phyloP scores from a whole-genome alignment of 2,329 filamentous ascomycete species.

The Calonectria multiphialidica region DNA sequence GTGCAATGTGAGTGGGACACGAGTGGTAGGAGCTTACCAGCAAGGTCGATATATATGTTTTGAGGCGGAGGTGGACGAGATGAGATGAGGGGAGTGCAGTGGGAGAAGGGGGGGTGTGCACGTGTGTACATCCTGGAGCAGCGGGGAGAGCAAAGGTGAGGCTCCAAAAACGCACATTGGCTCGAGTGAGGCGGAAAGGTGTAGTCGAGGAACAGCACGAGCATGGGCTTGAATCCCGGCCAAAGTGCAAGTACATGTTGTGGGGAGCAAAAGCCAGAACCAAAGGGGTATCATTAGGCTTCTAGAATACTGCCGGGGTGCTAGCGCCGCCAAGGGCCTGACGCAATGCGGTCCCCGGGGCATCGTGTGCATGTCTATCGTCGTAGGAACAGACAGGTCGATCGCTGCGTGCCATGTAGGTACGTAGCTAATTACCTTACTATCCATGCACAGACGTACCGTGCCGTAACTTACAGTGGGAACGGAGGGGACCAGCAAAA shows the following conservation, averaged over 20 bases:
- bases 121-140: not conserved
- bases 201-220: constrained; percentile 31
- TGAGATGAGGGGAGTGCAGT: not conserved
- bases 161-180: constrained; percentile 44
- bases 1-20: constrained; percentile 20
- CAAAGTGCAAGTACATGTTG: constrained; percentile 16
- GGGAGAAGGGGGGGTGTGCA: not conserved
- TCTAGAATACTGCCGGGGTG: constrained; percentile 37
- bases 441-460: constrained; percentile 2
- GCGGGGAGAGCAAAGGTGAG: constrained; percentile 33
- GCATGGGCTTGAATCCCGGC: constrained; percentile 37
- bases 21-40: constrained; percentile 11
- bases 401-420: constrained; percentile 28
- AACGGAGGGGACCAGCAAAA: not conserved
- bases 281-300: constrained; percentile 40
- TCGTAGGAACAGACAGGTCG: constrained; percentile 21
- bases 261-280: not conserved
- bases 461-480: constrained; percentile 7
- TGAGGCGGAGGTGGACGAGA: constrained; percentile 7
- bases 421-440: not conserved
- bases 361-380: constrained; percentile 26
- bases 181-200: constrained; percentile 41
- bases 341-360: constrained; percentile 21
- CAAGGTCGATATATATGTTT: constrained; percentile 17
- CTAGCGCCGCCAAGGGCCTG: constrained; percentile 24